A percentile compares a stretch with the other conserved stretches of the same genome.
Evolutionary conservation across 352 stramenopile genomes (phyloP).

Genomic region (Globisporangium recalcitrans): DNA sequence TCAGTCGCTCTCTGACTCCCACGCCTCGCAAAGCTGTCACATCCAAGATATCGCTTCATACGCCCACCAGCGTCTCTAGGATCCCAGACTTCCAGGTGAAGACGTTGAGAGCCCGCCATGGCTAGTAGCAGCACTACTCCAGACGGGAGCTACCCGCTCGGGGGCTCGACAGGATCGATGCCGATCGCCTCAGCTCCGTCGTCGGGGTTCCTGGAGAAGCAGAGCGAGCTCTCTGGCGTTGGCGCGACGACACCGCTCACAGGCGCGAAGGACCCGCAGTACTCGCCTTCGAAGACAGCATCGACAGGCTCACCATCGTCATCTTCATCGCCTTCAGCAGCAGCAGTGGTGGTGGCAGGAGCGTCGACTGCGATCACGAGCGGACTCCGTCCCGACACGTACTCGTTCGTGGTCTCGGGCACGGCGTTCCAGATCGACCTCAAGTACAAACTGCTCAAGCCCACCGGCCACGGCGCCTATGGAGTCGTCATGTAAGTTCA

Average conservation of each 20-base stretch:
- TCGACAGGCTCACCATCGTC: not conserved
- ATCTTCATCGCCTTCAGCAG: not conserved
- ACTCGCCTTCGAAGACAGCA: constrained; percentile 3
- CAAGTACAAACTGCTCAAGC: constrained; percentile 94
- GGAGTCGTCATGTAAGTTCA: constrained; percentile 94
- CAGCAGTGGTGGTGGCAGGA: not conserved
- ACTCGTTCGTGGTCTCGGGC: constrained; percentile 82
- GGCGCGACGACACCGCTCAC: not conserved
- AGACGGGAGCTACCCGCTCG: constrained; percentile 3
- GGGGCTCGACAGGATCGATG: not conserved
- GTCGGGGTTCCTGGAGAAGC: constrained; percentile 12
- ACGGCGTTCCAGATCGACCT: constrained; percentile 90
- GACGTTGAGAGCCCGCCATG: not conserved
- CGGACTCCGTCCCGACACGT: constrained; percentile 44
- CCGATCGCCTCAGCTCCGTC: not conserved
- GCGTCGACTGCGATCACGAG: constrained; percentile 12
- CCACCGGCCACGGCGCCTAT: constrained; percentile 93
- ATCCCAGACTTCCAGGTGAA: not conserved
- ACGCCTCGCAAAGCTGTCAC: not conserved
- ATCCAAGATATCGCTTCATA: not conserved
- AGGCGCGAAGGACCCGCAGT: constrained; percentile 3
- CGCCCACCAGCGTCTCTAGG: not conserved
- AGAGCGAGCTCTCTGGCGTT: constrained; percentile 6
- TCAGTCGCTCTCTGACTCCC: not conserved
- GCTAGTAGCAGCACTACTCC: not conserved